These are phyloP conservation scores for Epichloe festucae DNA, from an alignment of 2,329 filamentous ascomycete genomes.

Conservation along the genomic window DNA sequence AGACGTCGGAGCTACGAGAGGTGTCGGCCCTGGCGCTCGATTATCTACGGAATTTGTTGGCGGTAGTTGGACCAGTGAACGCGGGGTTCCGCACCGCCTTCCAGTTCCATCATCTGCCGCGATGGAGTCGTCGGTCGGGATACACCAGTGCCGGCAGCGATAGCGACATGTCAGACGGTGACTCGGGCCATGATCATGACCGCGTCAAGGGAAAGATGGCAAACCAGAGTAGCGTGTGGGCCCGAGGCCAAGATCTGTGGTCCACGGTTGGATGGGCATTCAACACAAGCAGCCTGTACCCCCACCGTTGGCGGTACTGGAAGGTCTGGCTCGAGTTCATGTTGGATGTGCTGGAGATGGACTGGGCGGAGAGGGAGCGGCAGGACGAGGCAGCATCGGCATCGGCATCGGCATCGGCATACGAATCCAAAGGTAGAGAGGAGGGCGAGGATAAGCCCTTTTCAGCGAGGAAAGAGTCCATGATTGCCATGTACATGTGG, in stretches of 20 bases:
- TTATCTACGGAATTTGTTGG: slow-evolving; percentile 56
- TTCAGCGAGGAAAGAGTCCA: slow-evolving; percentile 33
- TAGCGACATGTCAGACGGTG: slow-evolving; percentile 26
- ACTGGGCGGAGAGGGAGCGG: slow-evolving; percentile 47
- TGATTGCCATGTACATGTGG: slow-evolving; percentile 48
- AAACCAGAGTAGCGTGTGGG: slow-evolving; percentile 55
- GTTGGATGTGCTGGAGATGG: slow-evolving; percentile 61
- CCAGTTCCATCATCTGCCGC: slow-evolving; percentile 36
- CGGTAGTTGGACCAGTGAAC: slow-evolving; percentile 54
- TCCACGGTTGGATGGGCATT: slow-evolving; percentile 81
- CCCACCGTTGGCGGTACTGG: slow-evolving; percentile 71
- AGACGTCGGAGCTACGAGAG: slow-evolving; percentile 44
- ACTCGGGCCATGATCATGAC: slow-evolving; percentile 34
- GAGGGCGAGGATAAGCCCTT: slow-evolving; percentile 12
- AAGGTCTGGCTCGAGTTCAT: slow-evolving; percentile 67
- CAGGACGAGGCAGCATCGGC: slow-evolving; percentile 28
- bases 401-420: slow-evolving; percentile 17
- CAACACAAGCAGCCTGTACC: slow-evolving; percentile 67
- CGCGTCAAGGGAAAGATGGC: slow-evolving; percentile 47
- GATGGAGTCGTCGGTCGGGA: slow-evolving; percentile 19
- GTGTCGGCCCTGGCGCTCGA: slow-evolving; percentile 54
- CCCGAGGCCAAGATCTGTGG: slow-evolving; percentile 79
- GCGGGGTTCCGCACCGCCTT: slow-evolving; percentile 62
- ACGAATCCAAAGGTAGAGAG: slow-evolving; percentile 9
- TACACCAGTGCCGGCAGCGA: slow-evolving; percentile 29